These are phyloP conservation scores for Striga asiatica DNA, from an alignment of 257 asterid genomes.

Conservation along the genomic window DNA sequence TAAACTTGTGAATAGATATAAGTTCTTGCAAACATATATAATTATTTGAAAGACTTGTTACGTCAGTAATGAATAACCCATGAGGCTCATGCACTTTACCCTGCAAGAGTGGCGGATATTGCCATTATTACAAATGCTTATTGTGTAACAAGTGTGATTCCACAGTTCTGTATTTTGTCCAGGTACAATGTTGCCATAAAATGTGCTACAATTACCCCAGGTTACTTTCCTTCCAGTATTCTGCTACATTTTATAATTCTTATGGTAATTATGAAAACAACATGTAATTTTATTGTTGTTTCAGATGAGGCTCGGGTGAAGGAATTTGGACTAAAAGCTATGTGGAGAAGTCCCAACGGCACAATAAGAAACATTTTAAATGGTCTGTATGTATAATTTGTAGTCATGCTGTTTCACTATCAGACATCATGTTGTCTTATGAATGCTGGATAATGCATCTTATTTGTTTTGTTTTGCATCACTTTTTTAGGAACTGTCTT, in stretches of 20 bases:
- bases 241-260: not conserved
- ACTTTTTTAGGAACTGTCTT: slow-evolving; percentile 60
- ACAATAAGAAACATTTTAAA: slow-evolving; percentile 71
- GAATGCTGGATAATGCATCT: not conserved
- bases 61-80: no score
- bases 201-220: slow-evolving; percentile 89
- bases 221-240: slow-evolving; percentile 23
- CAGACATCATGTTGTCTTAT: not conserved
- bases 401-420: not conserved
- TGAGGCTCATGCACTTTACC: not conserved
- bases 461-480: not conserved
- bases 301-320: slow-evolving; percentile 73
- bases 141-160: not conserved
- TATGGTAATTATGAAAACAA: not conserved
- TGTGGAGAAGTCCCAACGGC: slow-evolving; percentile 92
- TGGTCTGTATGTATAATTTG: slow-evolving; percentile 28
- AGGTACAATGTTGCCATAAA: slow-evolving; percentile 83
- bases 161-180: slow-evolving; percentile 8
- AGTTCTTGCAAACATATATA: no score
- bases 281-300: slow-evolving; percentile 8
- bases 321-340: slow-evolving; percentile 66
- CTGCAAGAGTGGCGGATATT: not conserved
- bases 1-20: not conserved
- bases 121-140: not conserved
- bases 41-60: no score